These are phyloP conservation scores for Truncatella angustata DNA, from an alignment of 2,329 filamentous ascomycete genomes.

Conservation along the genomic window DNA sequence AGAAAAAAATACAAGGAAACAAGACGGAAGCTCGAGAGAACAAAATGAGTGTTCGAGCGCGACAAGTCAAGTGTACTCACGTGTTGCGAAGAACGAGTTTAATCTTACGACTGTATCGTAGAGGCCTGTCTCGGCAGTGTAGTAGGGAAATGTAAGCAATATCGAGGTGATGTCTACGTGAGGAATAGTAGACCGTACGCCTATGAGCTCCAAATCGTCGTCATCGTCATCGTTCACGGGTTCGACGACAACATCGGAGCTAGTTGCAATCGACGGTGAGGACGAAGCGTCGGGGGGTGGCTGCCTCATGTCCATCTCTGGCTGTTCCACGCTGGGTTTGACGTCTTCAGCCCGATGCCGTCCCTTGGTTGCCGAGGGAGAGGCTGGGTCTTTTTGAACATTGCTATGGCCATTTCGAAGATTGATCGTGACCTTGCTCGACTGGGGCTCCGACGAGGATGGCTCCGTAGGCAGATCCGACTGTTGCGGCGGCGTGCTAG, in stretches of 20 bases:
- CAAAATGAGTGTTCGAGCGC: background rate
- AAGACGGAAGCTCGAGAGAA: too few species aligned
- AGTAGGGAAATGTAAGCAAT: slow-evolving; percentile 29
- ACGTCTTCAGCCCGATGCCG: slow-evolving; percentile 27
- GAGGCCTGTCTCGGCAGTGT: slow-evolving; percentile 22
- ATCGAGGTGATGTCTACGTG: slow-evolving; percentile 19
- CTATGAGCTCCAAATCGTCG: slow-evolving; percentile 19
- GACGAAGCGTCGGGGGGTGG: slow-evolving; percentile 21
- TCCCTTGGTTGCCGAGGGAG: slow-evolving; percentile 38
- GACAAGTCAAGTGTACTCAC: slow-evolving; percentile 16
- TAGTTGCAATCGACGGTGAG: slow-evolving; percentile 37
- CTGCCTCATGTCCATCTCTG: slow-evolving; percentile 36
- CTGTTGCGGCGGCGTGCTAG: slow-evolving; percentile 43
- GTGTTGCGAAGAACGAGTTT: slow-evolving; percentile 24
- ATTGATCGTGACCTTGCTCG: slow-evolving; percentile 61
- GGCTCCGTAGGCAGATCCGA: slow-evolving; percentile 29
- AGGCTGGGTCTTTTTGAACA: slow-evolving; percentile 40
- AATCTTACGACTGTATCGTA: slow-evolving; percentile 26
- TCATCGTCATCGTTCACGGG: slow-evolving; percentile 25
- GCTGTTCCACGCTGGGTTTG: slow-evolving; percentile 45
- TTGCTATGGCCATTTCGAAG: slow-evolving; percentile 46
- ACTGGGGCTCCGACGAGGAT: slow-evolving; percentile 39
- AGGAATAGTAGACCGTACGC: background rate
- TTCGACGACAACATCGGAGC: slow-evolving; percentile 41
- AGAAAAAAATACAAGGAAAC: too few species aligned